Conservation (phyloP, 108 stramenopile species). For the Conticribra weissflogii region DNA sequence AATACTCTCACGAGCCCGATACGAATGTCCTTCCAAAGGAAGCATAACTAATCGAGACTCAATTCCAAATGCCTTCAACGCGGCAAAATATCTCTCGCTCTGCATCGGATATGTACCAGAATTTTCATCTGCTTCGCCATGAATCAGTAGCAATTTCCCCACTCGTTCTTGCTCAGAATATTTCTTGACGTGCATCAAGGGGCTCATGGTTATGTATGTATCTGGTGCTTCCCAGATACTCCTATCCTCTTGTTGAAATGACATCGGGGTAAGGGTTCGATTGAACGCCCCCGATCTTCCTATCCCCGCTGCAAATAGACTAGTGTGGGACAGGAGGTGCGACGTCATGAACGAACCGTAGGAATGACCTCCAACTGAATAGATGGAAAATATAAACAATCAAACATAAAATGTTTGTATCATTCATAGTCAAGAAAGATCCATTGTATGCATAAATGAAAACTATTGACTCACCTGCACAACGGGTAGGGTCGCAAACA, state of each 20-base stretch:
- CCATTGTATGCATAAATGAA: too few relatives aligned
- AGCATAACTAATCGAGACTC: slow-evolving; percentile 51
- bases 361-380: slow-evolving; percentile 53
- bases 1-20: slow-evolving; percentile 51
- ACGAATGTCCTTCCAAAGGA: slow-evolving; percentile 52
- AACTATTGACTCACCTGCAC: slow-evolving; percentile 29
- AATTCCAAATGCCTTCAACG: slow-evolving; percentile 58
- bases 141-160: slow-evolving; percentile 50
- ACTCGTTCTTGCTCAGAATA: slow-evolving; percentile 45
- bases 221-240: slow-evolving; percentile 56
- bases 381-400: too few relatives aligned
- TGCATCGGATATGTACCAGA: slow-evolving; percentile 54
- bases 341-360: slow-evolving; percentile 62
- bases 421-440: too few relatives aligned
- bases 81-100: slow-evolving; percentile 52
- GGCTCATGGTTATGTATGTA: slow-evolving; percentile 53
- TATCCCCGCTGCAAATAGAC: slow-evolving; percentile 46
- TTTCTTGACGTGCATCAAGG: slow-evolving; percentile 60
- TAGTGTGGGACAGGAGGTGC: slow-evolving; percentile 57
- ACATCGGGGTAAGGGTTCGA: slow-evolving; percentile 43
- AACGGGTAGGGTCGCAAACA: slow-evolving; percentile 49
- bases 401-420: too few relatives aligned
- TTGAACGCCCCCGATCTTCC: slow-evolving; percentile 42
- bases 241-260: slow-evolving; percentile 55
- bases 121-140: slow-evolving; percentile 58